Conservation (phyloP, 306 rosid species). For the Purshia tridentata region DNA sequence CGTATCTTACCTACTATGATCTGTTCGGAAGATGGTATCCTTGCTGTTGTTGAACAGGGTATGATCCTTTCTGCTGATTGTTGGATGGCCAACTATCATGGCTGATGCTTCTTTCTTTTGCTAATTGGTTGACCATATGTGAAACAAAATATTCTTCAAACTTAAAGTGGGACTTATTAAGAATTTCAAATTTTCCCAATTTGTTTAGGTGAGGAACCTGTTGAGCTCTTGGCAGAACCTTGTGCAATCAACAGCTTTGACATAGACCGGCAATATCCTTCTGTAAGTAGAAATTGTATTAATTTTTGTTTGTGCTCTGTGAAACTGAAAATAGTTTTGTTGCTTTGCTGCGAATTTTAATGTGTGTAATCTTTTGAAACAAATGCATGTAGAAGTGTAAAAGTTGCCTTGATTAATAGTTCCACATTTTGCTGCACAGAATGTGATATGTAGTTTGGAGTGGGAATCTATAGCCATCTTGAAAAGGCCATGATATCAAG, state of each 20-base stretch:
- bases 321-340: neutral
- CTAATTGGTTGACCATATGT: neutral
- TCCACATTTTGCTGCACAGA: slow-evolving; percentile 48
- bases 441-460: slow-evolving; percentile 81
- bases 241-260: slow-evolving; percentile 94
- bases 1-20: slow-evolving; percentile 77
- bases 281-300: slow-evolving; percentile 48
- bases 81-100: slow-evolving; percentile 9
- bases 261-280: slow-evolving; percentile 73
- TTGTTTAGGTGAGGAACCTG: slow-evolving; percentile 63
- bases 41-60: slow-evolving; percentile 83
- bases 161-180: slow-evolving; percentile 12
- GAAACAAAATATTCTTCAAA: slow-evolving; percentile 2
- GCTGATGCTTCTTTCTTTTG: slow-evolving; percentile 16
- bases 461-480: slow-evolving; percentile 90
- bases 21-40: slow-evolving; percentile 94
- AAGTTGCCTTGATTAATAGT: slow-evolving; percentile 19
- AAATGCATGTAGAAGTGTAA: neutral
- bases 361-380: neutral
- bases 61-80: slow-evolving; percentile 16
- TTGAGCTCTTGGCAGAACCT: slow-evolving; percentile 86
- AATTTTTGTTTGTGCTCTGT: slow-evolving; percentile 12
- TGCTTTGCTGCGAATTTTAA: neutral
- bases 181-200: slow-evolving; percentile 7
- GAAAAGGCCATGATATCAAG: slow-evolving; percentile 47